Evolutionary conservation across 1,139 yeast species (phyloP), one percentile per base, ranked within the genome.

Genomic region (Komagataea norvegica): DNA sequence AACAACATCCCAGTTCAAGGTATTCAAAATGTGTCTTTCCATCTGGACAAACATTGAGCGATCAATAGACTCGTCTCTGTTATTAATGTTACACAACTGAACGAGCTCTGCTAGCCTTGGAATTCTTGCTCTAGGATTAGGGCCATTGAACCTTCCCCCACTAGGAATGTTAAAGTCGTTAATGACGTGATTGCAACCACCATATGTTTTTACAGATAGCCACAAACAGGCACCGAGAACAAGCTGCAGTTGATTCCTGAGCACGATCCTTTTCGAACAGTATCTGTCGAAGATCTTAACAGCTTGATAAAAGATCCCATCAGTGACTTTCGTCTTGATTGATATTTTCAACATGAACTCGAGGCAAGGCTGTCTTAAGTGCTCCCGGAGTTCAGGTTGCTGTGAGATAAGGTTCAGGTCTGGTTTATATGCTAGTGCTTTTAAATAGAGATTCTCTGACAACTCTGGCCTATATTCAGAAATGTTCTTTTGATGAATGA

Each of bases 151-250:
- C 51, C 80, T 67, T 13, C 81, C 82, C 30, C 84, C 83, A 10
- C 68, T 60, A 36, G 71, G 70, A 23, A 66, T 59, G 16, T 63
- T 61, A 11, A 64, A 57, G 41, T 65, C 66, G 56, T 77, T 77
- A 41, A 77, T 72, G 48, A 77, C 76, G 59, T 79, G 87, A 51
- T 77, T 77, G 55, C 80, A 78, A 24, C 87, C 87, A 32, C 87
- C 87, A 57, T 71, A 74, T 4, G 77, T 63, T 55, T 79, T 79
- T 23, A 79, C 72, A 6, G 81, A 74, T 16, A 79, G 62, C 85
- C 85, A 78, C 27, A 79, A 62, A 54, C 86, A 79, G 16, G 85
- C 77, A 30, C 81, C 74, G 30, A 77, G 71, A 17, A 78, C 79
- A 38, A 79, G 64, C 55, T 77, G 82, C 8, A 77, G 68, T 61